phyloP scores from a whole-genome alignment of 2,329 filamentous ascomycete species.

The Blastomyces percursus region DNA sequence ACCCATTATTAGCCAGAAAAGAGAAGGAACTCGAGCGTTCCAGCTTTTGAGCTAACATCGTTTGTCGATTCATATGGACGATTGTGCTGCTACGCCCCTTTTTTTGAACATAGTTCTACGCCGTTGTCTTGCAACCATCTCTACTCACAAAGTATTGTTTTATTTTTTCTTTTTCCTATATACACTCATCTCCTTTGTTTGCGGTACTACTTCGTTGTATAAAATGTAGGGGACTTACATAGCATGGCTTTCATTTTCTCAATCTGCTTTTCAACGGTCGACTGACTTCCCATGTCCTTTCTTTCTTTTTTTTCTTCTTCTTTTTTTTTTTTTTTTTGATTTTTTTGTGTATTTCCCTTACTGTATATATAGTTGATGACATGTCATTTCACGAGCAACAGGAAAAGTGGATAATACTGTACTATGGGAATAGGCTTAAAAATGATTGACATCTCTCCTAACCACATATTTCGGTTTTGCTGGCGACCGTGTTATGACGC shows the following conservation, averaged over 20 bases:
- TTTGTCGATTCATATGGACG: background rate
- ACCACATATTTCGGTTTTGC: background rate
- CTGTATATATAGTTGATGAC: conserved; percentile 14
- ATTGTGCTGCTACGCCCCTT: background rate
- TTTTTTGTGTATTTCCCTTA: conserved; percentile 17
- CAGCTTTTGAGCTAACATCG: background rate
- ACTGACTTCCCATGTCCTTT: conserved; percentile 21
- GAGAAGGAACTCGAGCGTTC: background rate
- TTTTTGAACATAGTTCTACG: background rate
- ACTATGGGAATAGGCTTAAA: background rate
- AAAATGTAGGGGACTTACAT: conserved; percentile 19
- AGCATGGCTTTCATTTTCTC: conserved; percentile 22
- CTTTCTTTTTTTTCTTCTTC: too few species aligned
- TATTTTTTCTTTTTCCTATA: conserved; percentile 2
- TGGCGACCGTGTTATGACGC: background rate
- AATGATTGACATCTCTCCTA: background rate
- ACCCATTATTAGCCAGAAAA: background rate
- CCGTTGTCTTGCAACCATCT: background rate
- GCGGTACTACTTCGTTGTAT: conserved; percentile 16
- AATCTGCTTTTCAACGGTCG: conserved; percentile 17
- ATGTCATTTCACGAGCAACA: background rate
- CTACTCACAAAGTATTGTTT: conserved; percentile 1
- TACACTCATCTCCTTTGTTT: conserved; percentile 9
- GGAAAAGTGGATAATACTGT: background rate
- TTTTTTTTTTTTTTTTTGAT: too few species aligned